Conservation (phyloP, 2,329 filamentous ascomycete genomes). For the Fusarium protoensiforme region DNA sequence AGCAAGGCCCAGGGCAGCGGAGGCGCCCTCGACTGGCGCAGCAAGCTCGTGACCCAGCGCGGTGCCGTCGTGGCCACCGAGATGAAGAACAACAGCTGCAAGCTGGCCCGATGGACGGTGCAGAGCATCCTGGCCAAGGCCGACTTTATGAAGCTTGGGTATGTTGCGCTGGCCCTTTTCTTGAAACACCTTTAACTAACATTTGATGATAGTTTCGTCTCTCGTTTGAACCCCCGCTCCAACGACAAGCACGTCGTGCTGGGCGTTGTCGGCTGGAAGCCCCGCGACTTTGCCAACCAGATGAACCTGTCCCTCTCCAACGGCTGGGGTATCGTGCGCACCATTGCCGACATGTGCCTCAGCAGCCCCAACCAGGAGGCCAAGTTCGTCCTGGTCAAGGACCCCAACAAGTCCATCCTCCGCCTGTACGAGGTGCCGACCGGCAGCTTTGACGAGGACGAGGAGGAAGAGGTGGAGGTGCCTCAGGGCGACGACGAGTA, state of each 20-base stretch:
- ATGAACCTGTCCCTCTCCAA: constrained; percentile 98
- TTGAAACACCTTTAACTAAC: constrained; percentile 19
- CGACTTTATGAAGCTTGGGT: constrained; percentile 99
- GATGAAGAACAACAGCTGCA: constrained; percentile 99
- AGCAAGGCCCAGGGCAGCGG: constrained; percentile 96
- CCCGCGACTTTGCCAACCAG: constrained; percentile 93
- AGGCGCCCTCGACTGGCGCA: constrained; percentile 95
- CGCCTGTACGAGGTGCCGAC: constrained; percentile 91
- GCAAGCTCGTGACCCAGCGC: constrained; percentile 92
- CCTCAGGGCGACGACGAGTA: constrained; percentile 42
- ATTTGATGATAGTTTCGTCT: constrained; percentile 79
- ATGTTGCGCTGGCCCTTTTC: constrained; percentile 50
- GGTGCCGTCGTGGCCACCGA: constrained; percentile 98
- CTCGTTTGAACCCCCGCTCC: constrained; percentile 89
- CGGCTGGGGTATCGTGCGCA: constrained; percentile 98
- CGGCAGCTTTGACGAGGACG: constrained; percentile 91
- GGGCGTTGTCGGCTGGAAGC: constrained; percentile 97
- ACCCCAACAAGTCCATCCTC: constrained; percentile 96
- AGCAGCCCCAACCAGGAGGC: constrained; percentile 80
- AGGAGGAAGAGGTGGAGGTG: constrained; percentile 69
- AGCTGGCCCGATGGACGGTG: constrained; percentile 96
- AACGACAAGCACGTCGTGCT: constrained; percentile 96
- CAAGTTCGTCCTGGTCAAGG: constrained; percentile 86
- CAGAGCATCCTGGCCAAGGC: constrained; percentile 97
- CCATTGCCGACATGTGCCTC: constrained; percentile 94